Evolutionary conservation across 129 eudicot genomes (phyloP).

Genomic region (Heracleum sosnowskyi): DNA sequence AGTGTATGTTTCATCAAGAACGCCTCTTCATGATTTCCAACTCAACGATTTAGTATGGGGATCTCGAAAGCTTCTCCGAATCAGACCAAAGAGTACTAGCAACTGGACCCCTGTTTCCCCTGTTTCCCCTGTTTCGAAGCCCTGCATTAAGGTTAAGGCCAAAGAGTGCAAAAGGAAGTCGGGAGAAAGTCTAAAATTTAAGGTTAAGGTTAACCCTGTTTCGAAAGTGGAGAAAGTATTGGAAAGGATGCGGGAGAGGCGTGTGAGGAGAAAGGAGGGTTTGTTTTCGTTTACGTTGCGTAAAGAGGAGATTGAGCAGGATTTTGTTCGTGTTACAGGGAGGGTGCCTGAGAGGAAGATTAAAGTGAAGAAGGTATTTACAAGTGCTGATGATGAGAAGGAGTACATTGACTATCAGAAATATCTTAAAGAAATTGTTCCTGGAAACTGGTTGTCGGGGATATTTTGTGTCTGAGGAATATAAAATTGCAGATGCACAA

Average conservation of each 20-base stretch:
- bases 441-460: constrained; percentile 33
- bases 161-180: no score
- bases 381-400: neutral
- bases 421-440: constrained; percentile 29
- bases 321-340: constrained; percentile 26
- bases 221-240: neutral
- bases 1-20: no score
- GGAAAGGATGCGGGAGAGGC: neutral
- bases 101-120: no score
- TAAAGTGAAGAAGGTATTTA: neutral
- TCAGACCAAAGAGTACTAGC: no score
- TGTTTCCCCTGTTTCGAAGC: no score
- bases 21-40: no score
- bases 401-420: constrained; percentile 1
- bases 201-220: no score
- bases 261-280: constrained; percentile 19
- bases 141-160: neutral
- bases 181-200: no score
- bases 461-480: constrained; percentile 13
- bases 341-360: constrained; percentile 22
- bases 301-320: constrained; percentile 28
- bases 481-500: constrained; percentile 19
- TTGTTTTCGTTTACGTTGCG: constrained; percentile 25
- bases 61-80: no score
- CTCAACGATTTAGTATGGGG: no score